A percentile compares a stretch with the other conserved stretches of the same genome.
phyloP scores from a whole-genome alignment of 805 yeast species.

The Saturnispora serradocipensis region DNA sequence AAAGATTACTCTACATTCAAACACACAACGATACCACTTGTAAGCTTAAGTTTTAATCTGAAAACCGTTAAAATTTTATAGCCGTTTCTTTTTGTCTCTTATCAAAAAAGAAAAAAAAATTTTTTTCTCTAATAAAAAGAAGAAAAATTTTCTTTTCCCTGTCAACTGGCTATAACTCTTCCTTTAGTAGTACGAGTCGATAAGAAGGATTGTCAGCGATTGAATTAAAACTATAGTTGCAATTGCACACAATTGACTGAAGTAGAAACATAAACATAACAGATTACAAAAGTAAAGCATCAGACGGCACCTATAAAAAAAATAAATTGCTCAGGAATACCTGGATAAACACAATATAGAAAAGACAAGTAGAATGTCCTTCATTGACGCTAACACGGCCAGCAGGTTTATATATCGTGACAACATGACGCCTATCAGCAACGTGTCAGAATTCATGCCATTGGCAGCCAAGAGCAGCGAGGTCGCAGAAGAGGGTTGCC shows the following conservation, averaged over 20 bases:
- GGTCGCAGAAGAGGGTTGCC: neutral
- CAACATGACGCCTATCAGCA: slow-evolving; percentile 3
- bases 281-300: neutral
- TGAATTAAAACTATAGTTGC: neutral
- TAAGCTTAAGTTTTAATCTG: too few relatives aligned
- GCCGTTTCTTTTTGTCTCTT: neutral
- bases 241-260: slow-evolving; percentile 4
- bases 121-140: neutral
- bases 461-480: neutral
- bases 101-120: neutral
- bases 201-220: neutral
- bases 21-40: too few relatives aligned
- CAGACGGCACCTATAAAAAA: neutral
- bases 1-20: too few relatives aligned
- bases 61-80: neutral
- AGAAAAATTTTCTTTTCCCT: slow-evolving; percentile 1
- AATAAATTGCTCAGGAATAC: neutral
- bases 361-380: neutral
- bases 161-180: neutral
- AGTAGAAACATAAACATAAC: neutral
- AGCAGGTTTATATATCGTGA: neutral
- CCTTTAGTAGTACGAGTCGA: neutral
- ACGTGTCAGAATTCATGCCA: neutral
- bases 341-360: neutral
- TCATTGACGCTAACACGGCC: neutral